Conservation (phyloP, 2,329 filamentous ascomycete species). For the Epichloe coenophiala region DNA sequence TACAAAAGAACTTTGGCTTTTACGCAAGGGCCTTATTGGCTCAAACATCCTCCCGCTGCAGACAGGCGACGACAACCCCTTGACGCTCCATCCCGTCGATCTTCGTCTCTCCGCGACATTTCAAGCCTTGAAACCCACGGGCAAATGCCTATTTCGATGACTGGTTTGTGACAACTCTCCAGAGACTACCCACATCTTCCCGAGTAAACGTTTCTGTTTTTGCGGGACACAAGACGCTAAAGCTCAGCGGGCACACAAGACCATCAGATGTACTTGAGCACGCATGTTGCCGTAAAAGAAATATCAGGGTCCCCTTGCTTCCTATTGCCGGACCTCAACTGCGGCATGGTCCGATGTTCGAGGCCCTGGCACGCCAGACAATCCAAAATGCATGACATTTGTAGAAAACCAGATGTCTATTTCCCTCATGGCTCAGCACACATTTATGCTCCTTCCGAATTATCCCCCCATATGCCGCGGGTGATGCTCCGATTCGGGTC, state of each 20-base stretch:
- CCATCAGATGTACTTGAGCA: not conserved
- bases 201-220: not conserved
- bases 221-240: not conserved
- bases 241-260: not conserved
- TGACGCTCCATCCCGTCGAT: not conserved
- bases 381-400: not conserved
- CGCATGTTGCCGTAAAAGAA: too few species aligned
- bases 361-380: not conserved
- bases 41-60: too few species aligned
- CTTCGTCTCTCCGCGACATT: not conserved
- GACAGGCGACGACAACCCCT: too few species aligned
- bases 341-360: not conserved
- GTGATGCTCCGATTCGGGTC: not conserved
- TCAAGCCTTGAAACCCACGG: not conserved
- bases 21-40: too few species aligned
- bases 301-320: too few species aligned
- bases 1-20: too few species aligned
- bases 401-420: too few species aligned
- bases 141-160: not conserved
- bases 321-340: not conserved
- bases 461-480: not conserved
- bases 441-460: not conserved
- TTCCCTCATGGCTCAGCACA: too few species aligned
- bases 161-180: not conserved
- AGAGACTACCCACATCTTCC: not conserved